Base-by-base conservation (phyloP, 192 early-diverging fungal genomes). In the Phlyctochytrium planicorne region DNA sequence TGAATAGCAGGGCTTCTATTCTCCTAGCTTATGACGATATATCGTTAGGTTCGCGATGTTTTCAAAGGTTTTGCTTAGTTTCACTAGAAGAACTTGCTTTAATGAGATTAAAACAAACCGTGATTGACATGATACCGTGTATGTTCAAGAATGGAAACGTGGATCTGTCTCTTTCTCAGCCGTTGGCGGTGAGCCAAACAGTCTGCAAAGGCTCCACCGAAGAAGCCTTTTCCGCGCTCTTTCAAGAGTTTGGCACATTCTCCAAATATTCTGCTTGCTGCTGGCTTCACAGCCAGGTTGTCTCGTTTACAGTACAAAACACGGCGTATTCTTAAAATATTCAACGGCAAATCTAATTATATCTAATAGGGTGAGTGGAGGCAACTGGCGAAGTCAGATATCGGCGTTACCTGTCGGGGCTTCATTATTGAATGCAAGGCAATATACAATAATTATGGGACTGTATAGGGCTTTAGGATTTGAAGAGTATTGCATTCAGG, bases 351-450 rank as follows among this genome's bases (percentile, higher is more conserved):
- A 6, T 57, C 10, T 24, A 10, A 10, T 25, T 57, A 6, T 6
- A 10, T 25, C 25, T 14, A 6, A 25, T 14, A 57, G 55, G 6
- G 55, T 25, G 6, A 57, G 16, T 25, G 55, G 55, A 20, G 27
- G 40, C 20, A 57, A 57, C 27, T 57, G 55, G 55, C 55, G 55
- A 57, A 57, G 27, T 27, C 55, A 57, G 55, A 57, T 57, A 57
- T 57, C 55, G 16, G 55, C 14, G 6, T 29, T 57, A 10, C 55
- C 55, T 10, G 27, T 27, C 27, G 55, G 55, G 27, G 55, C 55
- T 6, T 57, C 55, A 29, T 27, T 57, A 4, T 27, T 57, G 6
- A 57, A 57, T 27, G 6, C 55, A 25, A 20, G 25, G 4, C 55
- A 57, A 27, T 57, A 57, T 29, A 25, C 25, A 14, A 57, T 25